Evolutionary conservation across 768 basidiomycete species (phyloP).

Genomic region (Rhizopogon vinicolor): DNA sequence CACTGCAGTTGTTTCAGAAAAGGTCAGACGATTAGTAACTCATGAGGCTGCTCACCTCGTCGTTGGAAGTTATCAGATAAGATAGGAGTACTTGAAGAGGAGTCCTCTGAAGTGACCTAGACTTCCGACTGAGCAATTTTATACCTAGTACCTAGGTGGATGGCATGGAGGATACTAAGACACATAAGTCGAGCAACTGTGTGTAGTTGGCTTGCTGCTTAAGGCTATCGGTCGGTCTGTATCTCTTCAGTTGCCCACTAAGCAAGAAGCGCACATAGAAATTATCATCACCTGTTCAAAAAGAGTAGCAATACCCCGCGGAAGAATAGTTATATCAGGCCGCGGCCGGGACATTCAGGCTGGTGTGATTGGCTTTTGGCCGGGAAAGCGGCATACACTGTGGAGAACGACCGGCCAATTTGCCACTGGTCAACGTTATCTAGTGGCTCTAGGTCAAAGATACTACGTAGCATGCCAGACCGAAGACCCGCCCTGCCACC

Average conservation of each 20-base stretch:
- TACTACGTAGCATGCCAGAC: neutral
- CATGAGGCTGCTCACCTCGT: neutral
- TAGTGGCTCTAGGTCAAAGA: neutral
- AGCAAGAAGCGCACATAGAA: too few relatives aligned
- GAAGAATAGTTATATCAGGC: too few relatives aligned
- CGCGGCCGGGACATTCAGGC: too few relatives aligned
- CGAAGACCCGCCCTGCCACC: too few relatives aligned
- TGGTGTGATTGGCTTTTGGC: too few relatives aligned
- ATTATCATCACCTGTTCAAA: too few relatives aligned
- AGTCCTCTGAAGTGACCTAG: neutral
- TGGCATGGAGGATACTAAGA: neutral
- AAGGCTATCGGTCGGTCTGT: too few relatives aligned
- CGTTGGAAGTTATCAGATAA: neutral
- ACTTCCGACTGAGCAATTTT: neutral
- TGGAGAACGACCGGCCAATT: too few relatives aligned
- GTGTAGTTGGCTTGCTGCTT: neutral
- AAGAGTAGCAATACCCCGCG: too few relatives aligned
- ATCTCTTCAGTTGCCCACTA: too few relatives aligned
- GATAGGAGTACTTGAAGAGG: neutral
- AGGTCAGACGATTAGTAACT: neutral
- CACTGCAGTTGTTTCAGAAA: neutral
- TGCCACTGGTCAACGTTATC: neutral
- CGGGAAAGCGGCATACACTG: too few relatives aligned
- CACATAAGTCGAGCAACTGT: neutral
- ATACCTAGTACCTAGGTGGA: neutral